phyloP scores from a whole-genome alignment of 306 rosid genomes.

The Glycine latifolia region DNA sequence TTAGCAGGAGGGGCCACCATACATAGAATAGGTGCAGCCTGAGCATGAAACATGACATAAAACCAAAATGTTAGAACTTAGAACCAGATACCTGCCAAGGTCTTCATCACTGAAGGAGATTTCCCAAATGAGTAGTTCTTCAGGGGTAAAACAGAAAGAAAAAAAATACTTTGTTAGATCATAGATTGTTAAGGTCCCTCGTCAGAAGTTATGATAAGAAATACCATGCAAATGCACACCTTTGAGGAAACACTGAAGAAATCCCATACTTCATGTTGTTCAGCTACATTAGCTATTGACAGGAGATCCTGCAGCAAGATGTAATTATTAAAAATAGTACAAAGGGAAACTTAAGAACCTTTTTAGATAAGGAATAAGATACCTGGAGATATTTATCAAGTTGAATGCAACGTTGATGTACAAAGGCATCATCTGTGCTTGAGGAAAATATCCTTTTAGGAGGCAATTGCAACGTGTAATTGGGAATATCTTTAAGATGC shows the following conservation, averaged over 20 bases:
- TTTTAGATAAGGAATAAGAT: conserved; percentile 40
- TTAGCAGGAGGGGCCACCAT: conserved; percentile 28
- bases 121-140: conserved; percentile 94
- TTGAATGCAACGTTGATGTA: conserved; percentile 94
- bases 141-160: conserved; percentile 31
- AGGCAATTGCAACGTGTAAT: conserved; percentile 85
- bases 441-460: conserved; percentile 99
- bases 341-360: conserved; percentile 17
- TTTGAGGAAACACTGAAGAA: conserved; percentile 90
- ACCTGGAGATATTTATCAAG: conserved; percentile 97
- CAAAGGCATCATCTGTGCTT: conserved; percentile 97
- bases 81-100: conserved; percentile 84
- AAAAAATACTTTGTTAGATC: conserved; percentile 38
- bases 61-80: conserved; percentile 47
- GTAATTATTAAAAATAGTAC: conserved; percentile 1
- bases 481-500: conserved; percentile 92
- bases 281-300: conserved; percentile 92
- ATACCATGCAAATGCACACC: conserved; percentile 60
- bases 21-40: conserved; percentile 18
- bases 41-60: conserved; percentile 41
- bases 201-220: conserved; percentile 29
- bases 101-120: conserved; percentile 91
- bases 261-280: conserved; percentile 98
- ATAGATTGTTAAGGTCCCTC: conserved; percentile 20
- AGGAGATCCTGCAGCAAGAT: conserved; percentile 76